Percentiles rank a stretch among this genome's conserved stretches.
Evolutionary conservation across 2,329 filamentous ascomycete genomes (phyloP).

Genomic region (Calonectria henricotiae): DNA sequence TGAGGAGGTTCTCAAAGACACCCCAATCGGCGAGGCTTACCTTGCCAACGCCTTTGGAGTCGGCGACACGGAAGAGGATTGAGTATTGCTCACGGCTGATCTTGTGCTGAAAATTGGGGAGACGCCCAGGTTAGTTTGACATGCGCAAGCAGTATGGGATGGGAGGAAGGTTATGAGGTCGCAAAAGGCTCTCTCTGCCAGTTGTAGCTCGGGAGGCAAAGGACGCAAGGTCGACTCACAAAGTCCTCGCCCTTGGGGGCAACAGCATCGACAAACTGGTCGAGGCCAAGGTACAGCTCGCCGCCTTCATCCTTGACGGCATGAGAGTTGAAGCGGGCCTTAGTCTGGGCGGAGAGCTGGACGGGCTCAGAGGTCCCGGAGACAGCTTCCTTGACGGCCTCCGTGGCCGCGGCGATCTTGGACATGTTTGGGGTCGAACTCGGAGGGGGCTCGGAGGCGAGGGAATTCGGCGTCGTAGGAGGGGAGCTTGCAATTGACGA

Average conservation of each 20-base stretch:
- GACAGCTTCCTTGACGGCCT: conserved; percentile 85
- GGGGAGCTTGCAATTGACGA: conserved; percentile 45
- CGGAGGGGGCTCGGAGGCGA: conserved; percentile 41
- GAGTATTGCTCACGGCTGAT: conserved; percentile 97
- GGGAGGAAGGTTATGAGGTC: neutral
- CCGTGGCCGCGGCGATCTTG: conserved; percentile 71
- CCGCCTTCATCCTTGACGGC: conserved; percentile 84
- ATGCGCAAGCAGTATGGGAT: conserved; percentile 17
- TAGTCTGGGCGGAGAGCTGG: conserved; percentile 82
- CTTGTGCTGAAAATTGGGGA: conserved; percentile 80
- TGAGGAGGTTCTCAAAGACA: conserved; percentile 93
- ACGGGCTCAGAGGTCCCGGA: conserved; percentile 74
- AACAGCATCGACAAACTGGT: conserved; percentile 93
- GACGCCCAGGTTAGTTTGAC: conserved; percentile 38
- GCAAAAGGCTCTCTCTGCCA: neutral
- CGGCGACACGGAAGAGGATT: conserved; percentile 93
- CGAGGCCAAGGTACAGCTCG: conserved; percentile 84
- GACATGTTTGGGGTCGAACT: conserved; percentile 55
- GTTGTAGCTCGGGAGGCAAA: conserved; percentile 15
- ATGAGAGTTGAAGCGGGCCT: conserved; percentile 82
- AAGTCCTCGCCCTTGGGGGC: conserved; percentile 91
- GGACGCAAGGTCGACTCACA: conserved; percentile 72
- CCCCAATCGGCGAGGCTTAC: conserved; percentile 90
- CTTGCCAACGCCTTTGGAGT: conserved; percentile 81
- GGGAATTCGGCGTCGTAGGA: conserved; percentile 34